These are phyloP conservation scores for Mycena polygramma DNA, from an alignment of 768 basidiomycete genomes.

Conservation along the genomic window DNA sequence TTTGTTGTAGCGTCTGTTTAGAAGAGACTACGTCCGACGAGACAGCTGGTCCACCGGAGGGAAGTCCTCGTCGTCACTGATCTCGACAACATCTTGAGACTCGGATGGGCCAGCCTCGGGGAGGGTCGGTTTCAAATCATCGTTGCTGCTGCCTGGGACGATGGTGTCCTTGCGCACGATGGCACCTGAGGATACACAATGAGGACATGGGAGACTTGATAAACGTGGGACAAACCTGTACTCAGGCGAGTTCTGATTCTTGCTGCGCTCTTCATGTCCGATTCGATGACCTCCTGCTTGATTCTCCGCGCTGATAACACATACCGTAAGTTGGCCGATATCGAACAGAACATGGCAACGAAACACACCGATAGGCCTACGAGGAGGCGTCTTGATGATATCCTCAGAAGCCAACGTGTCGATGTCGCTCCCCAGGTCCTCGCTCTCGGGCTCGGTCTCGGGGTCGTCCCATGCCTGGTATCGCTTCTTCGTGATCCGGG, in stretches of 20 bases:
- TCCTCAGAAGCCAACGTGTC: slow-evolving; percentile 4
- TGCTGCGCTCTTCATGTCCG: slow-evolving; percentile 17
- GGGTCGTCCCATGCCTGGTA: not conserved
- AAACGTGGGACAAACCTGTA: not conserved
- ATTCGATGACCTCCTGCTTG: not conserved
- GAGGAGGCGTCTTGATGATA: not conserved
- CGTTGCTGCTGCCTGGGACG: slow-evolving; percentile 14
- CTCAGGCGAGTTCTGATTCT: slow-evolving; percentile 3
- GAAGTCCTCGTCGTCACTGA: slow-evolving; percentile 9
- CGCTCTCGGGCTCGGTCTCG: slow-evolving; percentile 11
- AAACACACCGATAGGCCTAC: not conserved
- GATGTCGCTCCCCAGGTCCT: slow-evolving; percentile 15
- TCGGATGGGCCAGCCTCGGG: not conserved
- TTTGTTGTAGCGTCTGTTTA: too few species aligned
- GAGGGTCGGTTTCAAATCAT: not conserved
- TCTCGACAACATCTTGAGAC: not conserved
- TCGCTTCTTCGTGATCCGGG: not conserved
- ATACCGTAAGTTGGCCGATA: too few species aligned
- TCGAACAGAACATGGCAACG: too few species aligned
- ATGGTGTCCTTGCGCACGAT: not conserved
- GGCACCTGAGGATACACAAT: not conserved
- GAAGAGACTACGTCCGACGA: too few species aligned
- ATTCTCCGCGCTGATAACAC: not conserved
- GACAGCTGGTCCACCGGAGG: too few species aligned
- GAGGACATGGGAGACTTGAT: too few species aligned